Conservation (phyloP, 345 rosid genomes). For the Geranium rotundifolium region DNA sequence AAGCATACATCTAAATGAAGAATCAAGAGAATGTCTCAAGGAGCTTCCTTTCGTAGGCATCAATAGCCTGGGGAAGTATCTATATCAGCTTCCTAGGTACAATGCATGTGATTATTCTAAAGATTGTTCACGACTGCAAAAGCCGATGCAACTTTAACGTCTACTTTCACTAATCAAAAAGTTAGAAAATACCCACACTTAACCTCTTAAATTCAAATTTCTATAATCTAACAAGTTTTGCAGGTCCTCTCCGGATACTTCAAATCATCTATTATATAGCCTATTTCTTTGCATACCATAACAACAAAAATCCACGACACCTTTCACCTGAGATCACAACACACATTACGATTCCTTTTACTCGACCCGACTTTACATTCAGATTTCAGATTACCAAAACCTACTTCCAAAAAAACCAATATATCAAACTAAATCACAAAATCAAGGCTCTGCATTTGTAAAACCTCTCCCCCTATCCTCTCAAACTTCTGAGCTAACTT, state of each 20-base stretch:
- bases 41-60: neutral
- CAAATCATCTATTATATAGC: neutral
- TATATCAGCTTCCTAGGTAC: neutral
- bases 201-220: neutral
- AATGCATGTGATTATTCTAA: too few species aligned
- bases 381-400: neutral
- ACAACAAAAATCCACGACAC: neutral
- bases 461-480: neutral
- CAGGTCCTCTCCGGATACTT: neutral
- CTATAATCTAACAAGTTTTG: neutral
- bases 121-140: too few species aligned
- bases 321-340: neutral
- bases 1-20: neutral
- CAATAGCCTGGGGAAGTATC: neutral
- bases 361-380: too few species aligned
- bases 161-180: too few species aligned
- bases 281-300: neutral
- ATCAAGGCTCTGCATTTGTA: neutral
- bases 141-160: too few species aligned
- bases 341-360: too few species aligned
- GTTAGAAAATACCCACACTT: neutral
- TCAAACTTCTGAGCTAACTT: neutral
- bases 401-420: neutral
- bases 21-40: neutral
- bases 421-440: neutral